A percentile compares a stretch with the other conserved stretches of the same genome.
Evolutionary conservation across 2,329 filamentous ascomycete genomes (phyloP).

Genomic region (Cordyceps javanica): DNA sequence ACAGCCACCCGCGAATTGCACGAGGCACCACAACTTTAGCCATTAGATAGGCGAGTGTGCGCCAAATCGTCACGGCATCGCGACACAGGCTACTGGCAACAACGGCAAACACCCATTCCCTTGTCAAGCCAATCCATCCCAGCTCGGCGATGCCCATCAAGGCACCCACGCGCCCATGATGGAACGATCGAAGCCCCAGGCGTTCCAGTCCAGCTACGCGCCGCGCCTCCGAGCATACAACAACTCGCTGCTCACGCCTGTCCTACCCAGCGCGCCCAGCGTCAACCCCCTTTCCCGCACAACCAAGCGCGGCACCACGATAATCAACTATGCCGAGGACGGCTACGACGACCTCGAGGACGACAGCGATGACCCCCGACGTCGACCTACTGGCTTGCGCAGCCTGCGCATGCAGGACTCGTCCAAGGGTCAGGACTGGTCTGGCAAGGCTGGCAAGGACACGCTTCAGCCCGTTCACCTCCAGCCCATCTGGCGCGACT

Average conservation of each 20-base stretch:
- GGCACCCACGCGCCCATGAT: constrained; percentile 28
- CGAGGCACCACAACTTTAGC: not conserved
- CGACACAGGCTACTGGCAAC: not conserved
- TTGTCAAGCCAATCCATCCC: not conserved
- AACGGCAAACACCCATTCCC: not conserved
- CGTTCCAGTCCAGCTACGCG: constrained; percentile 86
- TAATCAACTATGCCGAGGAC: constrained; percentile 97
- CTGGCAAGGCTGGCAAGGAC: constrained; percentile 80
- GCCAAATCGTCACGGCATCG: not conserved
- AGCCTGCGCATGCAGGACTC: constrained; percentile 74
- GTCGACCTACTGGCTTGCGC: constrained; percentile 76
- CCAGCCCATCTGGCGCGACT: constrained; percentile 89
- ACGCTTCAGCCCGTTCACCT: constrained; percentile 70
- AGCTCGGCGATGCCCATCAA: constrained; percentile 4
- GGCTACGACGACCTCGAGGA: constrained; percentile 76
- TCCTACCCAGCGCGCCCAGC: constrained; percentile 63
- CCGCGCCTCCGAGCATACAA: constrained; percentile 84
- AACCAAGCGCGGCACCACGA: constrained; percentile 94
- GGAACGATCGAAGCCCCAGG: constrained; percentile 61
- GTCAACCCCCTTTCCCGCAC: constrained; percentile 66
- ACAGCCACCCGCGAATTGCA: not conserved
- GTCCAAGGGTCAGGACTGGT: constrained; percentile 53
- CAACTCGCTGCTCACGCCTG: constrained; percentile 84
- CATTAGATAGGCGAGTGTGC: not conserved
- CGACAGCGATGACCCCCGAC: constrained; percentile 68